Evolutionary conservation across 1,139 yeast genomes (phyloP).

Genomic region (Suhomyces panamericanus): DNA sequence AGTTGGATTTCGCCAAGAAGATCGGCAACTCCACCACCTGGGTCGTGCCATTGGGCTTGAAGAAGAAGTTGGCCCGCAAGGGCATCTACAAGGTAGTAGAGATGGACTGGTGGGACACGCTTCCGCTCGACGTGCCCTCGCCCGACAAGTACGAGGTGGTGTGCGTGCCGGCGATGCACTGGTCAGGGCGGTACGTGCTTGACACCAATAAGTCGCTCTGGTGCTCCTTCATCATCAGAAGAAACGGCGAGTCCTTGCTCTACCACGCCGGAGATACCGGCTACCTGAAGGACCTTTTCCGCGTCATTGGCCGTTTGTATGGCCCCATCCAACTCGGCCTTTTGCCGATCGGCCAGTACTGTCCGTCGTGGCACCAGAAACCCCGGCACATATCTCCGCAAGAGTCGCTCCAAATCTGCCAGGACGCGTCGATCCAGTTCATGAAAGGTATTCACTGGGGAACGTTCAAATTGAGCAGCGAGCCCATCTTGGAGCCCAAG

Average conservation of each 20-base stretch:
- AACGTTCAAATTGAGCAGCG: conserved; percentile 85
- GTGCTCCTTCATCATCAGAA: conserved; percentile 78
- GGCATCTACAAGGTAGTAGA: conserved; percentile 64
- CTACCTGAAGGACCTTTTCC: conserved; percentile 69
- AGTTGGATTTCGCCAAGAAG: conserved; percentile 54
- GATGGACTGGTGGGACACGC: conserved; percentile 90
- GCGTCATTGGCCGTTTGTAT: conserved; percentile 58
- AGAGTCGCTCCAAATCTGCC: conserved; percentile 70
- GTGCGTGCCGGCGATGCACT: conserved; percentile 96
- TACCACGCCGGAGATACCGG: conserved; percentile 98
- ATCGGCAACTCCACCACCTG: conserved; percentile 67
- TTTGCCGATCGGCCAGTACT: conserved; percentile 91
- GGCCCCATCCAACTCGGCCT: conserved; percentile 71
- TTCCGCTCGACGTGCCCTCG: conserved; percentile 40
- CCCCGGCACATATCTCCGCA: conserved; percentile 86
- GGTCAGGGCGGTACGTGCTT: conserved; percentile 82
- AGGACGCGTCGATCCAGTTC: conserved; percentile 57
- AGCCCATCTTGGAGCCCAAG: conserved; percentile 83
- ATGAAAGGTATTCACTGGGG: conserved; percentile 97
- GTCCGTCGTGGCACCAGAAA: conserved; percentile 91
- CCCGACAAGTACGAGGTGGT: conserved; percentile 70
- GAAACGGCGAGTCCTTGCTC: conserved; percentile 66
- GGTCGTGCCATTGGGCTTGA: conserved; percentile 85
- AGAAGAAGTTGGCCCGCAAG: conserved; percentile 52
- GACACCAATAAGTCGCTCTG: conserved; percentile 83